These are phyloP conservation scores for Tetracentron sinense DNA, from an alignment of 164 flowering plant species.

Conservation along the genomic window DNA sequence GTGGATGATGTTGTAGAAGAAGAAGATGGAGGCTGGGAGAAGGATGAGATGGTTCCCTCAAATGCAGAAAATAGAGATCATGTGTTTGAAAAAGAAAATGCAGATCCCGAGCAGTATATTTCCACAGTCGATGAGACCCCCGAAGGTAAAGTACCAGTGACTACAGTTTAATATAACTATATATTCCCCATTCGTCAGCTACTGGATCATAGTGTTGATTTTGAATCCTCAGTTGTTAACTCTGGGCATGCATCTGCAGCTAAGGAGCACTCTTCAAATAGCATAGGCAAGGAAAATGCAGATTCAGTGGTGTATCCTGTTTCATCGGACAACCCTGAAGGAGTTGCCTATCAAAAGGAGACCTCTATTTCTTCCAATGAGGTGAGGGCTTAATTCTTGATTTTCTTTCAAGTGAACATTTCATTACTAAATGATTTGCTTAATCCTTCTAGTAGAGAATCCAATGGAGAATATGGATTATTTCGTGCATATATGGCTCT, in stretches of 20 bases:
- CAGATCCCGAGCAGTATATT: constrained; percentile 3
- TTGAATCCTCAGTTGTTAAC: neutral
- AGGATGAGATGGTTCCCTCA: neutral
- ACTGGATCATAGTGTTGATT: neutral
- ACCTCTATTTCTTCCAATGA: constrained; percentile 13
- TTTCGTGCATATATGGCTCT: no score
- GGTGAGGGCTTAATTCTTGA: constrained; percentile 23
- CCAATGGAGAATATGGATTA: no score
- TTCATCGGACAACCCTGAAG: constrained; percentile 1
- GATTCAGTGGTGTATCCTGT: constrained; percentile 14
- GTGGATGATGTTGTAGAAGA: no score
- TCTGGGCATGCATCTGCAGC: constrained; percentile 7
- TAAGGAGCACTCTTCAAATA: constrained; percentile 8
- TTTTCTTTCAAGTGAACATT: neutral
- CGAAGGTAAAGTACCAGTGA: constrained; percentile 13
- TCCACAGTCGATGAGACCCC: neutral
- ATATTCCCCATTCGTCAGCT: neutral
- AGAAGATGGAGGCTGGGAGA: neutral
- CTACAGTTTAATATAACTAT: neutral
- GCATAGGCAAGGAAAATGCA: neutral
- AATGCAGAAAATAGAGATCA: constrained; percentile 22
- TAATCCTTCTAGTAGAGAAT: neutral
- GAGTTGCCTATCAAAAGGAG: constrained; percentile 12
- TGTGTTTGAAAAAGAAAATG: constrained; percentile 17
- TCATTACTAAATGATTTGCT: neutral